Base-by-base conservation (phyloP, 768 basidiomycete genomes). In the Leccinum longicurvipes region DNA sequence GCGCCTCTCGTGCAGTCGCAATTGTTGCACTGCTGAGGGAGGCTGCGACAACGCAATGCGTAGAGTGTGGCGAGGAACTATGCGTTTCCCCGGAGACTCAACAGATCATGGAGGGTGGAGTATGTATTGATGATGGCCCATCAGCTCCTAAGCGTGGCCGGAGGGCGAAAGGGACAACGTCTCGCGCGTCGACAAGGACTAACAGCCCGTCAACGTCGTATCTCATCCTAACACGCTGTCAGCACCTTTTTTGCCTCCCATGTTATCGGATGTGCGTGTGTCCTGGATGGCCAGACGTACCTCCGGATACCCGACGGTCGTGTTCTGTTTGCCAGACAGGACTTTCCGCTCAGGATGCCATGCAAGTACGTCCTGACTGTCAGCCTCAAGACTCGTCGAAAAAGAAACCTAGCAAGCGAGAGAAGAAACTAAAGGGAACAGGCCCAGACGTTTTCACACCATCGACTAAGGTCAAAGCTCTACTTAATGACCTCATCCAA, bases 401-500 rank as follows among this genome's bases (percentile, higher is more conserved):
- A 75, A 89, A 82, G 76, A 89, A 84, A 70, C 42, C 76, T 1
- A 73, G 71, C 47, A 89, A 82, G 69, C 82, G 82, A 48, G 88
- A 89, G 72, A 89, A 85, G 72, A 76, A 82, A 50, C 73, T 75
- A 62, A 87, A 84, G 67, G 82, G 84, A 42, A 62, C 67, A 11
- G 63, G 71, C 25, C 54, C 78, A 34, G 83, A 86, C 57, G 79
- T 81, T 59, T 86, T 85, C 64, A 82, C 81, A 52, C 82, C 88
- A 4, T 95, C 93, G 15, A 94, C 95, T 24, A 98, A 98, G 75
- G 84, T 97, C 75, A 84, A 86, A 56, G 85, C 87, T 5, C 79
- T 99, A 6, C 74, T 98, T 39, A 74, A 73, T 17, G 94, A 98
- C 66, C 81, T 99, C 47, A 69, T 91, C 24, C 80, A 83, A 36